Percentiles rank a stretch among this genome's conserved stretches.
phyloP scores from a whole-genome alignment of 352 stramenopile genomes.

The Globisporangium yorkense region DNA sequence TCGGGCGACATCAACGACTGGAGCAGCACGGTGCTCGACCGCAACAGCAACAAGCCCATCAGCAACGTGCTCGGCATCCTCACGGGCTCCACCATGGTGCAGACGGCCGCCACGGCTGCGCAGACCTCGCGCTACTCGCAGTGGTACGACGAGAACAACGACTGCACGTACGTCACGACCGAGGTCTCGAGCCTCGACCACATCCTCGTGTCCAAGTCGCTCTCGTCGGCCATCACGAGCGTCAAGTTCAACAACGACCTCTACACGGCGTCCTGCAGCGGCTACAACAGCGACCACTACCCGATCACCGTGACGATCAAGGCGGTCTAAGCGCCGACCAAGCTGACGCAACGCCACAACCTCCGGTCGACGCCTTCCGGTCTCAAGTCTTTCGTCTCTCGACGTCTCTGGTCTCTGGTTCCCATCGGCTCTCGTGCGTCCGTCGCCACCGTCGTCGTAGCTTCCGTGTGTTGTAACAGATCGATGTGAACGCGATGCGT shows the following conservation, averaged over 20 bases:
- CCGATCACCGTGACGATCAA: constrained; percentile 24
- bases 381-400: too few relatives aligned
- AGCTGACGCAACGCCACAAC: too few relatives aligned
- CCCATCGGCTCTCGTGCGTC: too few relatives aligned
- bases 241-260: constrained; percentile 22
- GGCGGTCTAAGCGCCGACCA: constrained; percentile 12
- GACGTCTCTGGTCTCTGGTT: too few relatives aligned
- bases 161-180: constrained; percentile 45
- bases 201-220: constrained; percentile 28
- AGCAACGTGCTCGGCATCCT: constrained; percentile 47
- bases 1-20: constrained; percentile 71
- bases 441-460: too few relatives aligned
- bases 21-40: constrained; percentile 38
- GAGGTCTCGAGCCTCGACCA: constrained; percentile 25
- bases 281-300: constrained; percentile 30
- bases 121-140: constrained; percentile 46
- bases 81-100: constrained; percentile 32
- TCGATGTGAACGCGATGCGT: too few relatives aligned
- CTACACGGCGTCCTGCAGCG: constrained; percentile 18
- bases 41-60: constrained; percentile 58
- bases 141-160: constrained; percentile 57
- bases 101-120: constrained; percentile 30
- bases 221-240: constrained; percentile 13
- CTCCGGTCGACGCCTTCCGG: too few relatives aligned
- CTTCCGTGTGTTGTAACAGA: too few relatives aligned